phyloP scores from a whole-genome alignment of 164 flowering plant genomes.

The Liquidambar formosana region DNA sequence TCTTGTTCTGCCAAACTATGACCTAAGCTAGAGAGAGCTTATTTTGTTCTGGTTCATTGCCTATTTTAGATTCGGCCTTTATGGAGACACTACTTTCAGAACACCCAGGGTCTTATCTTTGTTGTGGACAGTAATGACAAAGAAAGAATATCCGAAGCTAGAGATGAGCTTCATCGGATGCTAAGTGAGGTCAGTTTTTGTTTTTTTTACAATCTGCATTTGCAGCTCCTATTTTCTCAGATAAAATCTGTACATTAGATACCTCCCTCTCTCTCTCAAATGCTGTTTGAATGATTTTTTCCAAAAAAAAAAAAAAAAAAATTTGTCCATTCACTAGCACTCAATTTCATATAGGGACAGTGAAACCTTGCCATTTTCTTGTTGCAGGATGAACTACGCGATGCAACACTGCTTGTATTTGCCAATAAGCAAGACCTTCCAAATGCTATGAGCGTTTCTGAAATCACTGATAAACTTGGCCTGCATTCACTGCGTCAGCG shows the following conservation, averaged over 20 bases:
- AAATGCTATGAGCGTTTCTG: slow-evolving; percentile 45
- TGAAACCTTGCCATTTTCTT: too few species aligned
- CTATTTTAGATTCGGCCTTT: slow-evolving; percentile 40
- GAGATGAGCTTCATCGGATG: slow-evolving; percentile 46
- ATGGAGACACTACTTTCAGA: slow-evolving; percentile 49
- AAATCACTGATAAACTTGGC: slow-evolving; percentile 54
- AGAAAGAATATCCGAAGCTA: slow-evolving; percentile 40
- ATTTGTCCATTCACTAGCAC: too few species aligned
- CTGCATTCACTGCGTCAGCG: slow-evolving; percentile 42
- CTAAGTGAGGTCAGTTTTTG: slow-evolving; percentile 34
- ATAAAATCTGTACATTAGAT: too few species aligned
- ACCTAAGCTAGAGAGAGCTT: too few species aligned
- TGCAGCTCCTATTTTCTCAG: too few species aligned
- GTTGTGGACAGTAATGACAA: slow-evolving; percentile 48
- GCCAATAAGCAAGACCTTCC: slow-evolving; percentile 63
- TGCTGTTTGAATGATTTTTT: too few species aligned
- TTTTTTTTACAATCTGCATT: background rate
- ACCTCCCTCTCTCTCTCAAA: too few species aligned
- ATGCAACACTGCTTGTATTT: slow-evolving; percentile 43
- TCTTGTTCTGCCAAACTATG: too few species aligned
- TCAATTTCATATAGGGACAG: too few species aligned
- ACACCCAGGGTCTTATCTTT: slow-evolving; percentile 41
- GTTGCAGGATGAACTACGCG: slow-evolving; percentile 43
- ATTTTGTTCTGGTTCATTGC: background rate
- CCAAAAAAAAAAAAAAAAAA: too few species aligned